Conservation (phyloP, 176 grass and related monocot genomes). For the Rhipidocladum racemiflorum region DNA sequence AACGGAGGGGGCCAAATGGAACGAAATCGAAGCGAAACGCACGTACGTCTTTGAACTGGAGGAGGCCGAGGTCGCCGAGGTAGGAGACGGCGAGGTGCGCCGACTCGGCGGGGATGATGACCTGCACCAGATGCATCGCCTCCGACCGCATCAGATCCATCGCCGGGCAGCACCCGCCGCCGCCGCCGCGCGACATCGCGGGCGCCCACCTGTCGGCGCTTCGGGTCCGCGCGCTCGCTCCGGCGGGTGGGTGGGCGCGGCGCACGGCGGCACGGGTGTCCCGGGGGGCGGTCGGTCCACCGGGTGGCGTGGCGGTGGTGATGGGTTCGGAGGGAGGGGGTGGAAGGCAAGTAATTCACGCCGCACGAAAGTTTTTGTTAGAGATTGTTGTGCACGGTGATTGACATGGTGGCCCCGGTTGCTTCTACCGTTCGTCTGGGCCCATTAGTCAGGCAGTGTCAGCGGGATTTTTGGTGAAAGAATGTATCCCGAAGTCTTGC, state of each 20-base stretch:
- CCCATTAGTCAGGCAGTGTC: not conserved
- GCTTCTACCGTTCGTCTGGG: not conserved
- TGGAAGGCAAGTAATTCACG: not conserved
- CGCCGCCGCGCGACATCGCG: conserved; percentile 32
- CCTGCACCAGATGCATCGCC: conserved; percentile 95
- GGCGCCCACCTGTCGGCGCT: not conserved
- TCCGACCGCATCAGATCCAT: conserved; percentile 99
- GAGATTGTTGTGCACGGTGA: not conserved
- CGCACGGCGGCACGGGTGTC: not conserved
- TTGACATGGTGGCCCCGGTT: not conserved
- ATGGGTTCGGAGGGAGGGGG: not conserved
- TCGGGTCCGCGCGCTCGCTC: not conserved
- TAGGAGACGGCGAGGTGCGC: conserved; percentile 71
- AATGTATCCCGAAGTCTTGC: not conserved
- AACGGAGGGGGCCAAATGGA: not conserved
- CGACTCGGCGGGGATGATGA: conserved; percentile 89
- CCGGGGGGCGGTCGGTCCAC: not conserved
- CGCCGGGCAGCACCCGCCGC: conserved; percentile 60
- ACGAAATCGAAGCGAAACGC: not conserved
- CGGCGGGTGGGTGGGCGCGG: not conserved
- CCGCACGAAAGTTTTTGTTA: not conserved
- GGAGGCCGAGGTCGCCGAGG: conserved; percentile 83
- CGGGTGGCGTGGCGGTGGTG: not conserved
- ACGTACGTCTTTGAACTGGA: conserved; percentile 96
- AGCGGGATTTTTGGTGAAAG: not conserved